A percentile compares a stretch with the other conserved stretches of the same genome.
Evolutionary conservation across 2,329 filamentous ascomycete genomes (phyloP).

Genomic region (Escovopsis weberi): DNA sequence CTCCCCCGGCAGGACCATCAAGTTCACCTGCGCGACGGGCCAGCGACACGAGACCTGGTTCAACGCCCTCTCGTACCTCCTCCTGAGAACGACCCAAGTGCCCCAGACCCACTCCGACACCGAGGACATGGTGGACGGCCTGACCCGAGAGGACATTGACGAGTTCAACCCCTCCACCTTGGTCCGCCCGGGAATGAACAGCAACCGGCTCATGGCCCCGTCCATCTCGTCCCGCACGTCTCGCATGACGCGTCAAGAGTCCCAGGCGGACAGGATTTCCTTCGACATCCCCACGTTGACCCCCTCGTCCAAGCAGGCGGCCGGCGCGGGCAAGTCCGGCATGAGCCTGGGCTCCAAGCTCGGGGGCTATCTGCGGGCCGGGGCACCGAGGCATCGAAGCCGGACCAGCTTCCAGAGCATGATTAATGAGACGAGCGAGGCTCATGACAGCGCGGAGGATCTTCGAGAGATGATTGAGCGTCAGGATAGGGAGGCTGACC

Average conservation of each 20-base stretch:
- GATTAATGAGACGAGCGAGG: conserved; percentile 47
- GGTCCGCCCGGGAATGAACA: conserved; percentile 14
- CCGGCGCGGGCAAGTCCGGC: conserved; percentile 18
- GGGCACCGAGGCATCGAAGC: conserved; percentile 34
- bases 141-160: conserved; percentile 48
- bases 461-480: conserved; percentile 64
- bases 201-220: conserved; percentile 36
- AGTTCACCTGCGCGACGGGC: conserved; percentile 87
- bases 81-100: conserved; percentile 51
- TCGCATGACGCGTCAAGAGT: conserved; percentile 51
- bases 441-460: conserved; percentile 71
- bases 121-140: conserved; percentile 41
- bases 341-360: conserved; percentile 37
- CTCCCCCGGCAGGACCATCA: conserved; percentile 75
- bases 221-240: conserved; percentile 76
- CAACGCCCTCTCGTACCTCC: conserved; percentile 86
- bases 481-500: conserved; percentile 61
- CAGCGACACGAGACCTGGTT: conserved; percentile 98
- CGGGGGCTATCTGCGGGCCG: conserved; percentile 43
- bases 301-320: conserved; percentile 28
- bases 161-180: conserved; percentile 67
- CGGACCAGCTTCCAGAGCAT: conserved; percentile 30
- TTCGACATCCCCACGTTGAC: conserved; percentile 43
- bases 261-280: conserved; percentile 36
- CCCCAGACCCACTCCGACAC: conserved; percentile 47